Evolutionary conservation across 768 basidiomycete species (phyloP).

Genomic region (Phylloporus rhodoxanthus): DNA sequence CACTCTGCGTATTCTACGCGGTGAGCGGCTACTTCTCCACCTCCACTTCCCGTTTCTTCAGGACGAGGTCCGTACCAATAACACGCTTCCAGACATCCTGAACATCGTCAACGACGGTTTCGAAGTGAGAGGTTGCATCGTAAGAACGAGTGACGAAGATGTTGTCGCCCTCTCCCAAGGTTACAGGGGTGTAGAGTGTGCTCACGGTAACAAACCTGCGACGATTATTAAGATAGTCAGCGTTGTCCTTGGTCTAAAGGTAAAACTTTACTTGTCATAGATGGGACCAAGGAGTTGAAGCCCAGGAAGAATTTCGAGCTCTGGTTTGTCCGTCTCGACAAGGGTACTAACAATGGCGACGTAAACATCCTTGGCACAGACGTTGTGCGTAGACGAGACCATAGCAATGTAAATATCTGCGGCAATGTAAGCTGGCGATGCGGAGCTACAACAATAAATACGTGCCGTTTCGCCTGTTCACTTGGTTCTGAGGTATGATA

Average conservation of each 20-base stretch:
- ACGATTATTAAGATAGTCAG: slow-evolving; percentile 7
- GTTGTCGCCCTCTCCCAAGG: slow-evolving; percentile 74
- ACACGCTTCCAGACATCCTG: slow-evolving; percentile 94
- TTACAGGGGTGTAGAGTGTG: slow-evolving; percentile 84
- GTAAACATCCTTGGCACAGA: slow-evolving; percentile 92
- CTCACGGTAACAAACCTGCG: slow-evolving; percentile 84
- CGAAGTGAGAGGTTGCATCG: slow-evolving; percentile 98
- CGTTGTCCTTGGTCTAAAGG: neutral
- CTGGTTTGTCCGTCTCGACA: slow-evolving; percentile 90
- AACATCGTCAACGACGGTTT: slow-evolving; percentile 97
- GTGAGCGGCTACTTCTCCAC: slow-evolving; percentile 40
- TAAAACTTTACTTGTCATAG: slow-evolving; percentile 73
- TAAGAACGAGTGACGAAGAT: slow-evolving; percentile 98
- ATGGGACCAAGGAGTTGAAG: slow-evolving; percentile 88
- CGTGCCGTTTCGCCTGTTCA: slow-evolving; percentile 85
- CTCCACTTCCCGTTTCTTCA: slow-evolving; percentile 83
- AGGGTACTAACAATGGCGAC: slow-evolving; percentile 98
- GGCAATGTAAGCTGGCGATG: slow-evolving; percentile 2
- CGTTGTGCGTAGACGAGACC: slow-evolving; percentile 96
- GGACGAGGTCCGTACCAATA: slow-evolving; percentile 65
- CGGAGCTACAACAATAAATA: slow-evolving; percentile 2
- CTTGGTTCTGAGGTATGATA: slow-evolving; percentile 98
- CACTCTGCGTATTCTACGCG: slow-evolving; percentile 6
- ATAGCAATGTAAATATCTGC: slow-evolving; percentile 97
- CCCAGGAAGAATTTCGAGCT: slow-evolving; percentile 88